Conservation (phyloP, 495 filamentous ascomycete species). For the Alectoria sarmentosa region DNA sequence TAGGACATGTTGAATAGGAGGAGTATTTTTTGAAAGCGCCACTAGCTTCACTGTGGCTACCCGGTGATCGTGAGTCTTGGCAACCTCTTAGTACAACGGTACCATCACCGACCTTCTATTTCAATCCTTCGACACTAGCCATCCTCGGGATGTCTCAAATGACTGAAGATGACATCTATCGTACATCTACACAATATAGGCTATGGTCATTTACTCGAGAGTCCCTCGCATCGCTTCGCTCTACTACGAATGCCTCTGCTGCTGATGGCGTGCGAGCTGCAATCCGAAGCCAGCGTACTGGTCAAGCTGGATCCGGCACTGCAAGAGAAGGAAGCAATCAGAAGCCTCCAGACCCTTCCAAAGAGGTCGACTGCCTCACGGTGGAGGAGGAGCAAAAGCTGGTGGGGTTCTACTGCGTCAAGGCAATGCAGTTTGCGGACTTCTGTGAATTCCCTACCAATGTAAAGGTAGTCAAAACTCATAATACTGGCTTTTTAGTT, state of each 20-base stretch:
- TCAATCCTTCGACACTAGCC: neutral
- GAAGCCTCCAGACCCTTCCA: neutral
- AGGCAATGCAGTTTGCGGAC: constrained; percentile 66
- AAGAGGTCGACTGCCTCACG: constrained; percentile 64
- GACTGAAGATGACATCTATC: constrained; percentile 86
- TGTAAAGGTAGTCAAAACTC: constrained; percentile 52
- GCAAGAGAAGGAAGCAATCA: constrained; percentile 12
- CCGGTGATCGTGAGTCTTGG: neutral
- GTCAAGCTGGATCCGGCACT: constrained; percentile 16
- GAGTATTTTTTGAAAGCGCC: too few species aligned
- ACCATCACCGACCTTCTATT: neutral
- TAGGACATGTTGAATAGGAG: too few species aligned
- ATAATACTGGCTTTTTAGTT: neutral
- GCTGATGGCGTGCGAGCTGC: constrained; percentile 62
- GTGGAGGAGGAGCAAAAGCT: constrained; percentile 74
- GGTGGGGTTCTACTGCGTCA: constrained; percentile 71
- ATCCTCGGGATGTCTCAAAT: constrained; percentile 32
- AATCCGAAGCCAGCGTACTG: constrained; percentile 32
- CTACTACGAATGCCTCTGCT: constrained; percentile 68
- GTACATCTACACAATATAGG: constrained; percentile 81
- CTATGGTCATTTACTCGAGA: constrained; percentile 87
- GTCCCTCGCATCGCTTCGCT: constrained; percentile 59
- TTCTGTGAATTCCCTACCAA: constrained; percentile 71
- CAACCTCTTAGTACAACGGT: neutral
- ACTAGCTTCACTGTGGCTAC: neutral